phyloP scores from a whole-genome alignment of 2,329 filamentous ascomycete species.

The Bisporella sp. region DNA sequence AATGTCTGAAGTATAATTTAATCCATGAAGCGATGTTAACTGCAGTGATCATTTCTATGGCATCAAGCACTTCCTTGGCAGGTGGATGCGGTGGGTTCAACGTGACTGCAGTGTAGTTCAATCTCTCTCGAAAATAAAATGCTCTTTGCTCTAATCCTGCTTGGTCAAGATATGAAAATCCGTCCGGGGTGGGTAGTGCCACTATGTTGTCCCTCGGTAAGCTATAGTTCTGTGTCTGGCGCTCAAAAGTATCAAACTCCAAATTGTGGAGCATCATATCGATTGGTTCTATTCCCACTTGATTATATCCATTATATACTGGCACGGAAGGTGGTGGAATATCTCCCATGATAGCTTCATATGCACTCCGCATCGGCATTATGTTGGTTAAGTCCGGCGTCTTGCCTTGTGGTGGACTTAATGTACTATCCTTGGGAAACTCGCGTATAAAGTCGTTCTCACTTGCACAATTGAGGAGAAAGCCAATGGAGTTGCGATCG shows the following conservation, averaged over 20 bases:
- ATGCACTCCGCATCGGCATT: conserved; percentile 4
- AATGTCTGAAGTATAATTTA: conserved; percentile 26
- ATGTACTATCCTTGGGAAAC: conserved; percentile 21
- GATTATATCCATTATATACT: background rate
- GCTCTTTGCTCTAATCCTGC: conserved; percentile 19
- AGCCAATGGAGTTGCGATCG: conserved; percentile 27
- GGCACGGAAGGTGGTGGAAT: background rate
- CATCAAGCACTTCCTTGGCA: conserved; percentile 19
- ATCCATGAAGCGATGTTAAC: conserved; percentile 19
- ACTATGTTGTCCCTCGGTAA: conserved; percentile 17
- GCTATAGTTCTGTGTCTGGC: conserved; percentile 19
- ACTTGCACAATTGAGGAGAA: conserved; percentile 23
- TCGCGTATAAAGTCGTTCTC: conserved; percentile 24
- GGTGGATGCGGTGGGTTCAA: conserved; percentile 14
- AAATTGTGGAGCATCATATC: conserved; percentile 20
- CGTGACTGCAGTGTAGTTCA: conserved; percentile 18
- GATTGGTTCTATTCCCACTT: conserved; percentile 7
- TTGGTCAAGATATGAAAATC: conserved; percentile 12
- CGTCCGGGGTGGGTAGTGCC: conserved; percentile 15
- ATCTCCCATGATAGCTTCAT: conserved; percentile 4
- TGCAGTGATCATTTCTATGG: conserved; percentile 21
- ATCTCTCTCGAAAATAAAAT: conserved; percentile 22
- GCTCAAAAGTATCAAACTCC: conserved; percentile 22
- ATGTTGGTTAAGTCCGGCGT: conserved; percentile 6
- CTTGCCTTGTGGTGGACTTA: conserved; percentile 13